Conservation (phyloP, 352 stramenopile species). For the Pythium dissotocum region DNA sequence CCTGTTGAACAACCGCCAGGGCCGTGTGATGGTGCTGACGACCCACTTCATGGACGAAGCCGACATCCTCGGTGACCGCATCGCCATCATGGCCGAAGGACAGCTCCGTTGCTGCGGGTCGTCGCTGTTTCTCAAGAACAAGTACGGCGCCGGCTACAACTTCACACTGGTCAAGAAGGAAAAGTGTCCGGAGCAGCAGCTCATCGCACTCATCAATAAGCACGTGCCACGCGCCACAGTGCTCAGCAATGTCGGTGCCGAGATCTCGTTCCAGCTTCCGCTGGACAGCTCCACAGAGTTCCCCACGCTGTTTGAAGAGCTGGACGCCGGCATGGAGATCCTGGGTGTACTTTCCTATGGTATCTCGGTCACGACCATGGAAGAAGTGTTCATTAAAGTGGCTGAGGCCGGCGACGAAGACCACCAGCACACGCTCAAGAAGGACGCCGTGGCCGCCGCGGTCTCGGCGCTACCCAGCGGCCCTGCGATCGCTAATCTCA, state of each 20-base stretch:
- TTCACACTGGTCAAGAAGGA: constrained; percentile 34
- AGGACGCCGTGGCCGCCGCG: constrained; percentile 16
- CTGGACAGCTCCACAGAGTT: constrained; percentile 18
- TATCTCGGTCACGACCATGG: constrained; percentile 94
- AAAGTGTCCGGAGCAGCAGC: constrained; percentile 34
- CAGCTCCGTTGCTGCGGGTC: constrained; percentile 31
- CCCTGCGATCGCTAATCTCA: constrained; percentile 19
- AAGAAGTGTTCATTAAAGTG: constrained; percentile 94
- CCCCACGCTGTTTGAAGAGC: constrained; percentile 21
- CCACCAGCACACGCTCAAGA: constrained; percentile 33
- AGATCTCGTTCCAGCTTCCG: constrained; percentile 73
- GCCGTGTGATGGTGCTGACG: constrained; percentile 74
- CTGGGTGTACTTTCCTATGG: constrained; percentile 86
- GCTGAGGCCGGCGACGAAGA: constrained; percentile 34
- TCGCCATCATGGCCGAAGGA: constrained; percentile 72
- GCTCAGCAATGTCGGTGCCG: constrained; percentile 69
- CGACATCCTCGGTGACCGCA: constrained; percentile 67
- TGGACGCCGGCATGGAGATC: constrained; percentile 61
- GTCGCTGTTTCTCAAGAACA: constrained; percentile 88
- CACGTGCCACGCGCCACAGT: constrained; percentile 40
- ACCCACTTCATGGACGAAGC: constrained; percentile 46
- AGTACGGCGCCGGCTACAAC: constrained; percentile 85
- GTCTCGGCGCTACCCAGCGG: not conserved
- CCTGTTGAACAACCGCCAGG: constrained; percentile 39
- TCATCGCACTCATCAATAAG: constrained; percentile 37